Evolutionary conservation across 331 rosid genomes (phyloP), one percentile per base, ranked within the genome.

Genomic region (Acacia pycnantha): DNA sequence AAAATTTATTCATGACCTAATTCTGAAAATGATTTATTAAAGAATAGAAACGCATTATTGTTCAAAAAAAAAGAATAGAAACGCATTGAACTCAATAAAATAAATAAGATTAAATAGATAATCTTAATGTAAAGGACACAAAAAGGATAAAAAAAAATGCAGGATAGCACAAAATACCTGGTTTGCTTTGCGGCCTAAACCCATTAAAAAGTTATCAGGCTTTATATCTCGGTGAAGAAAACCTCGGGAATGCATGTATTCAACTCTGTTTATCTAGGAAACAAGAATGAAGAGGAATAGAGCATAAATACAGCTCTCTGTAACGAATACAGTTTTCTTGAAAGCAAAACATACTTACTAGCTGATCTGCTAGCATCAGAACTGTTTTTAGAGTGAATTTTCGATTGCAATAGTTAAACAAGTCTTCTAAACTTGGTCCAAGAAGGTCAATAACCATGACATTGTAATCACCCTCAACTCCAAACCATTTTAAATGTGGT

Each of bases 161-260:
- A 12, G 66, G 58, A 77, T 46, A 77, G 43, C 21, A 41, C 35
- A 41, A 35, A 37, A 77, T 91, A 96, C 99, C 97, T 96, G 99
- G 87, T 96, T 96, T 80, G 98, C 98, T 89, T 94, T 96, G 64
- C 97, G 95, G 69, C 99, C 99, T 68, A 96, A 87, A 79, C 99
- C 99, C 99, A 96, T 96, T 84, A 96, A 88, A 85, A 94, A 96
- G 94, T 96, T 96, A 87, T 96, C 99, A 22, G 99, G 99, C 94
- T 96, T 96, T 87, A 96, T 96, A 88, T 96, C 99, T 46, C 99
- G 99, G 79, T 96, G 99, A 86, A 96, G 97, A 84, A 96, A 96
- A 47, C 99, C 98, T 58, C 94, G 94, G 76, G 97, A 91, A 79
- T 96, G 99, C 98, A 96, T 90, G 88, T 94, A 96, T 90, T 96